Evolutionary conservation across 192 early-diverging fungal species (phyloP), one percentile per base, ranked within the genome.

Genomic region (Linnemannia hyalina): DNA sequence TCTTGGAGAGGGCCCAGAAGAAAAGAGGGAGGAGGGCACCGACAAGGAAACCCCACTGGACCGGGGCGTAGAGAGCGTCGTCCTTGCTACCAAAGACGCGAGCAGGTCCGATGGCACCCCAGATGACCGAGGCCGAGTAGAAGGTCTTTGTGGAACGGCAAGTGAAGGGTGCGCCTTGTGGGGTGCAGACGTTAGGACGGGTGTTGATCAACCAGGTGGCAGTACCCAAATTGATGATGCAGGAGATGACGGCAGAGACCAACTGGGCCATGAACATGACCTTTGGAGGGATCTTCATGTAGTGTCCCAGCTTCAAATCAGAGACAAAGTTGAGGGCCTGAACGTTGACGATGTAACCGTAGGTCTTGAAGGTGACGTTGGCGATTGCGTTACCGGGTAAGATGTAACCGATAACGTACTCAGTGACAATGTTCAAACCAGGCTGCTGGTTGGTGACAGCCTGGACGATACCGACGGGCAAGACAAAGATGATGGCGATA

Each of bases 281-380:
- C 46, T 77, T 81, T 29, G 94, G 93, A 23, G 92, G 86, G 44
- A 95, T 90, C 81, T 96, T 93, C 76, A 93, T 88, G 88, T 96
- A 96, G 71, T 95, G 94, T 20, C 93, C 95, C 15, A 95, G 84
- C 83, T 96, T 96, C 54, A 96, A 84, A 82, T 95, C 95, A 57
- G 70, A 32, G 9, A 94, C 78, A 35, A 97, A 92, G 38, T 88
- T 90, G 10, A 97, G 80, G 38, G 93, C 94, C 88, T 97, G 96
- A 16, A 88, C 81, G 90, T 95, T 91, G 41, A 92, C 90, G 73
- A 93, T 97, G 82, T 92, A 93, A 41, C 95, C 95, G 75, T 95
- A 92, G 4, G 95, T 93, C 87, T 97, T 97, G 91, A 97, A 97
- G 6, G 93, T 92, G 44, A 96, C 93, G 73, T 96, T 95, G 73